These are phyloP conservation scores for Iodosphaeria phyllophila DNA, from an alignment of 2,329 filamentous ascomycete genomes.

Conservation along the genomic window DNA sequence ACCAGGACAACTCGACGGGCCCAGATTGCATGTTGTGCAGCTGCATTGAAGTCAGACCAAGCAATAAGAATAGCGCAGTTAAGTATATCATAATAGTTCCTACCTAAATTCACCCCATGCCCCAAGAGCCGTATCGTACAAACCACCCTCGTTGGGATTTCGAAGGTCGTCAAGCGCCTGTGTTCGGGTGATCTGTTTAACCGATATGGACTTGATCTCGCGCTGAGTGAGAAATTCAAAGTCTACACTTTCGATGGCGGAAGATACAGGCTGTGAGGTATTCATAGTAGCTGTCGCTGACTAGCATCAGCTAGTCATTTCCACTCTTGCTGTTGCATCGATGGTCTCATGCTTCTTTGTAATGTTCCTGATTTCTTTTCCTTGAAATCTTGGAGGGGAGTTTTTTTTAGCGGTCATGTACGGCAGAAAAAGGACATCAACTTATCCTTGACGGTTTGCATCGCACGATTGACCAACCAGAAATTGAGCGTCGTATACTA, in stretches of 20 bases:
- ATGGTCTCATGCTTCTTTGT: too few relatives aligned
- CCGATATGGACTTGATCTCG: conserved; percentile 78
- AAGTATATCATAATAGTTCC: conserved; percentile 17
- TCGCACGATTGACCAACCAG: too few relatives aligned
- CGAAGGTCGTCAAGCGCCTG: conserved; percentile 86
- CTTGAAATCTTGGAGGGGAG: too few relatives aligned
- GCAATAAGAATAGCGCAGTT: conserved; percentile 1
- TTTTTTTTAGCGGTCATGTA: too few relatives aligned
- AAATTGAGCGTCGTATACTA: too few relatives aligned
- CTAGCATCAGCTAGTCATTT: conserved; percentile 1
- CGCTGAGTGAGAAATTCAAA: conserved; percentile 69
- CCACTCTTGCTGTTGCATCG: conserved; percentile 3
- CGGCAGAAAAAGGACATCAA: too few relatives aligned
- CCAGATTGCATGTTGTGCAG: conserved; percentile 83
- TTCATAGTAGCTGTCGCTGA: conserved; percentile 30
- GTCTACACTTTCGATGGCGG: conserved; percentile 69
- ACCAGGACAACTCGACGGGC: conserved; percentile 66
- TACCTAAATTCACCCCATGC: conserved; percentile 76
- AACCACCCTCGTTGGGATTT: conserved; percentile 73
- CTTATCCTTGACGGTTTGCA: background rate
- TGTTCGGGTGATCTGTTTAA: conserved; percentile 84
- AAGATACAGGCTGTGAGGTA: conserved; percentile 65
- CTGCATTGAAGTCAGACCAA: conserved; percentile 21
- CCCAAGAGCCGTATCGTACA: conserved; percentile 84
- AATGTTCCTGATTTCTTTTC: too few relatives aligned